Conservation (phyloP, 345 rosid species). For the Melaleuca quinquenervia region DNA sequence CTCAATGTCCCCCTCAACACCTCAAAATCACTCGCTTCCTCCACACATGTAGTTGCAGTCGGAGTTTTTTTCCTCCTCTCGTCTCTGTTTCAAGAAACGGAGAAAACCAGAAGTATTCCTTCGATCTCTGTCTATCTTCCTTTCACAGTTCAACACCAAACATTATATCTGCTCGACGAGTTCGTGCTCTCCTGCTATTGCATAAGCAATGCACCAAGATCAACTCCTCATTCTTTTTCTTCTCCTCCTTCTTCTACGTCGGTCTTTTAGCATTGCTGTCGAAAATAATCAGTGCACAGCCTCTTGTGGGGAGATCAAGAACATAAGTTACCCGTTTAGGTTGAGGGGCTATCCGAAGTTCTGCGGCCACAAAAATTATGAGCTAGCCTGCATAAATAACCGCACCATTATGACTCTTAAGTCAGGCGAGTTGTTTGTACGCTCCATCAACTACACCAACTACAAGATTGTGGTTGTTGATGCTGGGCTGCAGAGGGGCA, state of each 20-base stretch:
- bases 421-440: not conserved
- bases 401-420: not conserved
- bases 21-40: too few relatives aligned
- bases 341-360: rapidly evolving
- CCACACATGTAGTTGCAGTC: too few relatives aligned
- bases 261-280: rapidly evolving
- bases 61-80: too few relatives aligned
- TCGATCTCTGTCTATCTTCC: too few relatives aligned
- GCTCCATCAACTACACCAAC: not conserved
- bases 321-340: not conserved
- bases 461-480: not conserved
- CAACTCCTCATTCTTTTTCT: not conserved
- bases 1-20: too few relatives aligned
- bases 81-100: too few relatives aligned
- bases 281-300: not conserved
- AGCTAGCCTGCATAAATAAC: not conserved
- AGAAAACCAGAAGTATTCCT: not conserved
- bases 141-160: too few relatives aligned
- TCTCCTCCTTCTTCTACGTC: not conserved
- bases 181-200: not conserved
- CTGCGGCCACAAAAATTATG: not conserved
- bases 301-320: not conserved
- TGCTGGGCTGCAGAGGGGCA: not conserved
- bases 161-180: too few relatives aligned
- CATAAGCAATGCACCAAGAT: not conserved